Conservation (phyloP, 441 rosid species). For the Codiaeum variegatum region DNA sequence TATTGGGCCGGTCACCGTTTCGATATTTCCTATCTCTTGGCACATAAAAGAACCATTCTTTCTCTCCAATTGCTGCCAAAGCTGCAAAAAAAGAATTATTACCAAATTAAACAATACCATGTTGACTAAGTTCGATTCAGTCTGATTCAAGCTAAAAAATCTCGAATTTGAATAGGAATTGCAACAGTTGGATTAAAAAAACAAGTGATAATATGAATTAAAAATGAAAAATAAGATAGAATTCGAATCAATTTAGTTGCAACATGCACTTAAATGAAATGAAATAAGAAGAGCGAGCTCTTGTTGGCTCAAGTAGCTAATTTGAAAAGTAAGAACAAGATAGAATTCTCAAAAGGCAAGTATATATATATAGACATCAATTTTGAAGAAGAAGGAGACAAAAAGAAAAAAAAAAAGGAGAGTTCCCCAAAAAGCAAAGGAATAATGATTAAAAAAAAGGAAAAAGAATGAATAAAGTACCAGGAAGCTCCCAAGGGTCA, state of each 20-base stretch:
- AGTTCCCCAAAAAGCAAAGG: background rate
- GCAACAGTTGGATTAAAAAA: too few species aligned
- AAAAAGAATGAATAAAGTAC: constrained; percentile 30
- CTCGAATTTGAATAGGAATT: too few species aligned
- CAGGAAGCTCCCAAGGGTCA: constrained; percentile 99
- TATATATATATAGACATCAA: background rate
- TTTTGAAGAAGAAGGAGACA: background rate
- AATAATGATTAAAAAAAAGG: too few species aligned
- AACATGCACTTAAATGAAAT: too few species aligned
- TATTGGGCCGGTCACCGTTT: constrained; percentile 93
- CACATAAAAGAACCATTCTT: constrained; percentile 97
- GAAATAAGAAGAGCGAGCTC: too few species aligned
- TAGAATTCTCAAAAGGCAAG: background rate
- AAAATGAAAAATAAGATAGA: background rate
- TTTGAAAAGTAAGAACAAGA: too few species aligned
- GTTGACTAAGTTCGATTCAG: background rate
- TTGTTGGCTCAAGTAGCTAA: too few species aligned
- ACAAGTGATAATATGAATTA: background rate
- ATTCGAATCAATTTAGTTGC: too few species aligned
- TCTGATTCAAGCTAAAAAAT: too few species aligned
- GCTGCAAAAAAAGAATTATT: constrained; percentile 30
- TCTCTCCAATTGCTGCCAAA: constrained; percentile 96
- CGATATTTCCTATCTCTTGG: constrained; percentile 92
- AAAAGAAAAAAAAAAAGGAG: background rate
- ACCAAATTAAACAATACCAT: too few species aligned